Conservation (phyloP, 108 stramenopile species). For the Craspedostauros australis region DNA sequence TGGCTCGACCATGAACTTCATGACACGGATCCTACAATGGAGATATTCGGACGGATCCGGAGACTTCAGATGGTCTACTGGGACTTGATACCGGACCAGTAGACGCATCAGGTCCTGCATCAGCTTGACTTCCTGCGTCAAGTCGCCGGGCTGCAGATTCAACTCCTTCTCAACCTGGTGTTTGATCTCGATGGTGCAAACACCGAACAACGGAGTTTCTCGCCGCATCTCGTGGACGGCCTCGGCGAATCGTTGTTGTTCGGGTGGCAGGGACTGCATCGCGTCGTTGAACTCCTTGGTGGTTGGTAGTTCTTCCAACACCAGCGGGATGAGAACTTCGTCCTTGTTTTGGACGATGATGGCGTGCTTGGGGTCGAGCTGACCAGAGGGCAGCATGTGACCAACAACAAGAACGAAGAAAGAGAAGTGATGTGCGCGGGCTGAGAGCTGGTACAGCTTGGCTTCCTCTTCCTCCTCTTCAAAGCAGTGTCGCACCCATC, state of each 20-base stretch:
- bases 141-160: constrained; percentile 42
- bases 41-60: constrained; percentile 39
- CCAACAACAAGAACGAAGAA: constrained; percentile 75
- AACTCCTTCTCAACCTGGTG: constrained; percentile 80
- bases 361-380: constrained; percentile 73
- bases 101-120: constrained; percentile 78
- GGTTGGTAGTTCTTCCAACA: constrained; percentile 66
- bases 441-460: constrained; percentile 36
- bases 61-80: constrained; percentile 54
- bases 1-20: constrained; percentile 44
- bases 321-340: constrained; percentile 71
- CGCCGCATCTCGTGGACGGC: constrained; percentile 80
- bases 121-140: constrained; percentile 82
- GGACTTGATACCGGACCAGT: constrained; percentile 82
- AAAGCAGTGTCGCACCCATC: constrained; percentile 53
- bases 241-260: constrained; percentile 75
- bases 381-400: constrained; percentile 46
- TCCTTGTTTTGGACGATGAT: constrained; percentile 87
- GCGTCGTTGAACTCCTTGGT: constrained; percentile 88
- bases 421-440: constrained; percentile 77
- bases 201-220: constrained; percentile 69
- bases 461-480: background rate
- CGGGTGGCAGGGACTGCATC: constrained; percentile 72
- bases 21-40: constrained; percentile 34
- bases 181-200: constrained; percentile 77